phyloP scores from a whole-genome alignment of 1,284 basidiomycete genomes.

The Sporisorium reilianum region DNA sequence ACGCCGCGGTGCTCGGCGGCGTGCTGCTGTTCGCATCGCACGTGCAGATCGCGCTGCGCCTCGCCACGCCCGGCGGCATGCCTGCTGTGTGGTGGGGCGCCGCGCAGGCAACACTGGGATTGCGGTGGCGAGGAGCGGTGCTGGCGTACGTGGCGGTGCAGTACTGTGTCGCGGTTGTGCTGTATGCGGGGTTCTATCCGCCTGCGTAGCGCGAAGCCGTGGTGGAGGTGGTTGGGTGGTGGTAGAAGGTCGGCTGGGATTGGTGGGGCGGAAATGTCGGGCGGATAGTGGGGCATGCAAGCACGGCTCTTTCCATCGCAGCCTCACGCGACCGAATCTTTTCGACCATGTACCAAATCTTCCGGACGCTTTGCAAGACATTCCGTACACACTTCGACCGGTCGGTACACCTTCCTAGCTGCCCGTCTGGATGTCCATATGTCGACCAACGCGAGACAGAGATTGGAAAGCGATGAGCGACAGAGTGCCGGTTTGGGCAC shows the following conservation, averaged over 20 bases:
- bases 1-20: constrained; percentile 73
- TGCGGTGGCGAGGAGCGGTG: constrained; percentile 68
- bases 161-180: constrained; percentile 78
- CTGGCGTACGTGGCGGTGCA: constrained; percentile 81
- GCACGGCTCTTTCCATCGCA: constrained; percentile 12
- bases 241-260: no score
- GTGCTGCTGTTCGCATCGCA: constrained; percentile 84
- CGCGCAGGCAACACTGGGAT: constrained; percentile 75
- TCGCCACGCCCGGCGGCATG: constrained; percentile 77
- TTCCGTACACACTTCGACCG: no score
- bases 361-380: no score
- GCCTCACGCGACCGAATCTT: not conserved
- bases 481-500: no score
- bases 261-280: constrained; percentile 16
- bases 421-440: no score
- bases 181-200: constrained; percentile 89
- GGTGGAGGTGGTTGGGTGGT: no score
- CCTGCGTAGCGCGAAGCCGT: no score
- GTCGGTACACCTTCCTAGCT: no score
- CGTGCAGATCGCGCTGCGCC: constrained; percentile 87
- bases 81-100: constrained; percentile 85
- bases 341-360: no score
- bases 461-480: no score
- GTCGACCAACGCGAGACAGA: no score
- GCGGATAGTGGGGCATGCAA: constrained; percentile 9